Evolutionary conservation across 768 basidiomycete genomes (phyloP).

Genomic region (Chalciporus piperatus): DNA sequence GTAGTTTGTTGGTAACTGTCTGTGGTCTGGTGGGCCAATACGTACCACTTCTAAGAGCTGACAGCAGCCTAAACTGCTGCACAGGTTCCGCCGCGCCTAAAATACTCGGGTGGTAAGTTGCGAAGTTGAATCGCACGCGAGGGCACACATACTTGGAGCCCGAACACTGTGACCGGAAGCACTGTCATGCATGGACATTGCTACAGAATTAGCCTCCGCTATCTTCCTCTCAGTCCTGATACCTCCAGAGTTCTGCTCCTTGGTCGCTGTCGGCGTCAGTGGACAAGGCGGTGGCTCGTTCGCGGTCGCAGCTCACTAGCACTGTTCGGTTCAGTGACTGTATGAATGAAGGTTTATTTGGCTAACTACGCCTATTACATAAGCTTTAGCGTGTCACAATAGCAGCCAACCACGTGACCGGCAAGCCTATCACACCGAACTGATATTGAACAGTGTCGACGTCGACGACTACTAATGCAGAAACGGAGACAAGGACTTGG

Average conservation of each 20-base stretch:
- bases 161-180: slow-evolving; percentile 20
- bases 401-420: not conserved
- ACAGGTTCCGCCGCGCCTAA: slow-evolving; percentile 41
- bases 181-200: slow-evolving; percentile 19
- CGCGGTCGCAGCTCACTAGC: slow-evolving; percentile 1
- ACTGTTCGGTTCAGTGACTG: too few relatives aligned
- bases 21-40: not conserved
- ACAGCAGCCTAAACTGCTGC: slow-evolving; percentile 62
- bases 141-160: slow-evolving; percentile 11
- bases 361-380: too few relatives aligned
- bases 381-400: too few relatives aligned
- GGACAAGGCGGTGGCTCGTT: not conserved
- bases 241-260: not conserved
- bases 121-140: not conserved
- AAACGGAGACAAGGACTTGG: too few relatives aligned
- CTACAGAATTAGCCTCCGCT: not conserved
- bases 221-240: not conserved
- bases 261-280: not conserved
- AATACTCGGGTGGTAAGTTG: slow-evolving; percentile 5
- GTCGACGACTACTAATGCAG: too few relatives aligned
- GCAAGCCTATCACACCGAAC: too few relatives aligned
- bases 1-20: not conserved
- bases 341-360: too few relatives aligned
- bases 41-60: slow-evolving; percentile 61
- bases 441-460: too few relatives aligned